Base-by-base conservation (phyloP, 768 basidiomycete genomes). In the Mycena haematopus region DNA sequence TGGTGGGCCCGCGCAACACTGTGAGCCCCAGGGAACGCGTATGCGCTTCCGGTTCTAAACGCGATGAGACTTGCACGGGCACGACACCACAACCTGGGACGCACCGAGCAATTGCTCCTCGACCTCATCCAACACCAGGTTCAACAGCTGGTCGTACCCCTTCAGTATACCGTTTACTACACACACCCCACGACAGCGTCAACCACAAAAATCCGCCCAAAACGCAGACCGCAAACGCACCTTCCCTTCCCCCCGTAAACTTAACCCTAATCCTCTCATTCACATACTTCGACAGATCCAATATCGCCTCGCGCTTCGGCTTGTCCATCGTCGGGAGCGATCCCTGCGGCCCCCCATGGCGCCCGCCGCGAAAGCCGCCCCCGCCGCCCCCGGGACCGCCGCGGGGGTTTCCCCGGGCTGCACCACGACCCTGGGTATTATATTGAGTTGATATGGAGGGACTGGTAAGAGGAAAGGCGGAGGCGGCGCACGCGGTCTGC, bases 221-320 rank as follows among this genome's bases (percentile, higher is more conserved):
- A 46, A 27, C 14, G 21, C 17, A 51, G 22, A 13, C 10, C 27
- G n/a, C 38, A 36, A 35, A 56, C 62, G 40, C 63, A 93, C 96
- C 95, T 85, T 99, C 95, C 42, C 97, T 80, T 40, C 96, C 96
- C 46, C 97, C 97, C n/a, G 94, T 94, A 73, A 99, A 99, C 77
- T 97, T 98, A 71, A 99, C 95, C 58, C 94, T 80, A 72, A 99
- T 93, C 65, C 87, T 85, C 75, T 95, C 89, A 75, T 96, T 92
- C 55, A 91, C 91, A 70, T 97, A 99, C 75, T 96, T 96, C 52
- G 92, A 87, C 33, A 99, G 87, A 75, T 98, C 95, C 33, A 99
- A 86, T 76, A 99, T 98, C 29, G 94, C 93, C 76, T 99, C 96
- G 45, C 93, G 86, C 74, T 91, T 92, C 46, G 92, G 92, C 73